Base-by-base conservation (phyloP, 352 stramenopile species). In the Pythium graminicola region DNA sequence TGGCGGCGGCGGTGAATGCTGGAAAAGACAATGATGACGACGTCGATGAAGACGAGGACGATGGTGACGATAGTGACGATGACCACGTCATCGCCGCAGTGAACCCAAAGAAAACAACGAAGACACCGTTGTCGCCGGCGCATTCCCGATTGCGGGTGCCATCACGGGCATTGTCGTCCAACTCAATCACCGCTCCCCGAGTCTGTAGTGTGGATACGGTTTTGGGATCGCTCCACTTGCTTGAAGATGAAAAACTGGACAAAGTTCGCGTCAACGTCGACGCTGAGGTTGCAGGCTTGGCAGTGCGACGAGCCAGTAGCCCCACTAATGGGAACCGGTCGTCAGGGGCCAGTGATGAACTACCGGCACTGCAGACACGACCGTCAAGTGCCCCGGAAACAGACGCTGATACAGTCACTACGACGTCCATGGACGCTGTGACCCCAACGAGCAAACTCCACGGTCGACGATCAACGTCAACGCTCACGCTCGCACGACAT, bases 211-310 rank as follows among this genome's bases (percentile, higher is more conserved):
- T 61, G 7, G 78, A 89, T 43, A 50, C 68, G 19, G 72, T 86
- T 33, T 46, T 89, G 14, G 78, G 78, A 1, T 57, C 46, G 28
- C 65, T 85, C 17, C 60, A 77, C 52, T 50, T 81, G 13, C 54
- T 89, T n/a, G 57, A 62, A 20, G 78, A 85, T 52, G 53, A 65
- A 2, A 62, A 58, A 23, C 64, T 71, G 35, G 75, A 85, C 29
- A 88, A 88, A 26, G 67, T 84, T 20, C 67, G 67, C 28, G 52
- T 88, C 9, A 80, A 85, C 28, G 58, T 88, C 26, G 77, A 86
- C 2, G 64, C 59, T 4, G 77, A 86, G 45, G 64, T 88, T 9
- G 72, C 69, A 19, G 43, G 58, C 7, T 52, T 60, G 33, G 50
- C 42, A 6, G 36, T 46, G 32, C 53, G 54, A 40, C 46, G 60